Conservation (phyloP, 768 basidiomycete species). For the Boletus speciosus region DNA sequence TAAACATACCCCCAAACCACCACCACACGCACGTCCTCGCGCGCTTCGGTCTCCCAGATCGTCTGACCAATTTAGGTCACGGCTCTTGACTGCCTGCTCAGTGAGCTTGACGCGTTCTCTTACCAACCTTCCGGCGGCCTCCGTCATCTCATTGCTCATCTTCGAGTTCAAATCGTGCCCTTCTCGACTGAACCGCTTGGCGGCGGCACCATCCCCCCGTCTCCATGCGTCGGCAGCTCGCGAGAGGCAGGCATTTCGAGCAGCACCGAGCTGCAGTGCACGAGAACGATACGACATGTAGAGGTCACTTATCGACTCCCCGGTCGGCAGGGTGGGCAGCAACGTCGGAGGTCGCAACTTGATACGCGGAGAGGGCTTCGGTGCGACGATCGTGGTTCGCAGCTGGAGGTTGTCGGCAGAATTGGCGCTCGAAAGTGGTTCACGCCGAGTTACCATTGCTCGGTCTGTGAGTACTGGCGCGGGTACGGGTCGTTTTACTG, state of each 20-base stretch:
- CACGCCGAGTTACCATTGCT: conserved; percentile 48
- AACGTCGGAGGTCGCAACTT: conserved; percentile 79
- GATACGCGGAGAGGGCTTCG: conserved; percentile 79
- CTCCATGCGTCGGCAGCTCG: conserved; percentile 96
- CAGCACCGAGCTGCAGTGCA: conserved; percentile 89
- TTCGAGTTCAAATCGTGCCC: conserved; percentile 91
- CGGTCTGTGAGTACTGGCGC: conserved; percentile 36
- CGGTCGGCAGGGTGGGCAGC: conserved; percentile 86
- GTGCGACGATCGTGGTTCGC: conserved; percentile 69
- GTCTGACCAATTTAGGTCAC: conserved; percentile 77
- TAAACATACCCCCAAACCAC: conserved; percentile 79
- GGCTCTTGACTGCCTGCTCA: conserved; percentile 67
- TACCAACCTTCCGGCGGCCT: conserved; percentile 82
- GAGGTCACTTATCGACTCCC: conserved; percentile 69
- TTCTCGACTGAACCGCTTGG: conserved; percentile 91
- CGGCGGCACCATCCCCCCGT: conserved; percentile 91
- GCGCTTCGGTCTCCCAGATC: conserved; percentile 75
- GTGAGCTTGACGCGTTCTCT: conserved; percentile 73
- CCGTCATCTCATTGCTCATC: conserved; percentile 83
- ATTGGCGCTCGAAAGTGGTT: conserved; percentile 47
- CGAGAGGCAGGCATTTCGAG: conserved; percentile 89
- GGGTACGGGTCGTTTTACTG: conserved; percentile 67
- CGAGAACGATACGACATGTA: conserved; percentile 89
- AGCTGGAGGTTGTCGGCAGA: conserved; percentile 62
- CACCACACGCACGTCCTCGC: conserved; percentile 74